Conservation (phyloP, 495 filamentous ascomycete species). For the Bathelium albidoporum region DNA sequence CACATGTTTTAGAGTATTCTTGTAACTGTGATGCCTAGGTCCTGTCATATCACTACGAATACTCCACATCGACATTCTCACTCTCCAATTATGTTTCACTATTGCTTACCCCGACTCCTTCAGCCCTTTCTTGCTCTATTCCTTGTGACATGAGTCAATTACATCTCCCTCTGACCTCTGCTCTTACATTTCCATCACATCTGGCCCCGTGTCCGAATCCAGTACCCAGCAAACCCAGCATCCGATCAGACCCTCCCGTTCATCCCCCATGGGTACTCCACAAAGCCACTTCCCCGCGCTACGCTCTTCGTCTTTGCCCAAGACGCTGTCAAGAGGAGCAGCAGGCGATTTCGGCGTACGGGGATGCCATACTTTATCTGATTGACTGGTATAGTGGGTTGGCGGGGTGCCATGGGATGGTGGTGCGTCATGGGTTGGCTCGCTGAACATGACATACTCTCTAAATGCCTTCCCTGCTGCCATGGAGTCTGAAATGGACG, state of each 20-base stretch:
- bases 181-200: background rate
- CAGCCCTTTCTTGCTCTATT: too few species aligned
- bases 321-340: background rate
- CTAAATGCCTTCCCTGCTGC: background rate
- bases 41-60: too few species aligned
- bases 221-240: constrained; percentile 1
- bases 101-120: background rate
- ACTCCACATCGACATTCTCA: too few species aligned
- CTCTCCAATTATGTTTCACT: background rate
- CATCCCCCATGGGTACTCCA: background rate
- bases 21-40: too few species aligned
- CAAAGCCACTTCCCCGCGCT: background rate
- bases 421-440: background rate
- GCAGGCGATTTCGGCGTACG: background rate
- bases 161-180: background rate
- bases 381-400: background rate
- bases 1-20: too few species aligned
- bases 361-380: background rate
- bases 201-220: background rate
- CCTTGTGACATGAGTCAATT: background rate
- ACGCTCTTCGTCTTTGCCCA: background rate
- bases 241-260: background rate
- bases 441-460: background rate
- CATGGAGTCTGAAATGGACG: background rate
- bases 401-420: background rate